Percentiles rank a stretch among this genome's conserved stretches.
Evolutionary conservation across 495 filamentous ascomycete genomes (phyloP).

Genomic region (Hypoxylon intermedium): DNA sequence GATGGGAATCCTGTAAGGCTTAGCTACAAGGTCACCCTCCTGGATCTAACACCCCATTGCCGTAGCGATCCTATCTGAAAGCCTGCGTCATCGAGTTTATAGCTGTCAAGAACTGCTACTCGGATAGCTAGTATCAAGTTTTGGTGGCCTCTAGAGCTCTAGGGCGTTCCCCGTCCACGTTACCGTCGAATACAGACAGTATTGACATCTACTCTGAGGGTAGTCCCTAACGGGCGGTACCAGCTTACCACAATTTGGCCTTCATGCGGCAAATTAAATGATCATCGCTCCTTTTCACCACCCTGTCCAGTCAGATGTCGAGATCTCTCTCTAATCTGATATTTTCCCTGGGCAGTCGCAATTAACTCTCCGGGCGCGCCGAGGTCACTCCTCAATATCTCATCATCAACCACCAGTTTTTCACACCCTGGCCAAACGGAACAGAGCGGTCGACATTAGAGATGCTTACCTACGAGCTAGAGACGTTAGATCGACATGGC

Average conservation of each 20-base stretch:
- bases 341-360: not conserved
- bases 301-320: constrained; percentile 16
- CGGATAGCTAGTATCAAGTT: constrained; percentile 4
- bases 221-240: constrained; percentile 29
- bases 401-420: constrained; percentile 3
- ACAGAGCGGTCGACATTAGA: not conserved
- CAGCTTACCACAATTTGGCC: constrained; percentile 18
- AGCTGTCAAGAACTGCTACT: not conserved
- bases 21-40: constrained; percentile 7
- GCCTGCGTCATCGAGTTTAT: constrained; percentile 23
- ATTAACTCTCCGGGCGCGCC: not conserved
- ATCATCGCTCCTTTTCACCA: constrained; percentile 29
- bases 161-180: too few species aligned
- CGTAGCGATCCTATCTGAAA: not conserved
- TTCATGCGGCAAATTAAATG: constrained; percentile 39
- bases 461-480: constrained; percentile 2
- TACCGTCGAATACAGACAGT: constrained; percentile 8
- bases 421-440: constrained; percentile 7
- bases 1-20: constrained; percentile 18
- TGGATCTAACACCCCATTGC: constrained; percentile 8
- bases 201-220: constrained; percentile 1
- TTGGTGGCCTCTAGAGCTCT: too few species aligned
- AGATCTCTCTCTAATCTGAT: constrained; percentile 17
- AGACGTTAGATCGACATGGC: not conserved
- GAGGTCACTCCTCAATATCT: constrained; percentile 12